Evolutionary conservation across 2,329 filamentous ascomycete species (phyloP).

Genomic region (Fusarium tricinctum): DNA sequence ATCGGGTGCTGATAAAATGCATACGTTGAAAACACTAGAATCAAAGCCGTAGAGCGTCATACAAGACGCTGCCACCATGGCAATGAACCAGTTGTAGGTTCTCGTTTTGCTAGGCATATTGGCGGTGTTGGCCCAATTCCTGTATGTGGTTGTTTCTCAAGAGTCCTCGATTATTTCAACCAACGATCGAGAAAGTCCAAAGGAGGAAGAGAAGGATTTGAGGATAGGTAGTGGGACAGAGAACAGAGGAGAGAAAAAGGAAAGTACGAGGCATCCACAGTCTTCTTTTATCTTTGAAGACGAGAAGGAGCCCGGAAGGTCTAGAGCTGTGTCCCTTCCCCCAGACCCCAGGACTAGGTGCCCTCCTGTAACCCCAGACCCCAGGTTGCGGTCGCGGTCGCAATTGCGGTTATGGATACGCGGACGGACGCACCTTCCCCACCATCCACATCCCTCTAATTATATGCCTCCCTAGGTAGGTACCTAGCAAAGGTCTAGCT

Average conservation of each 20-base stretch:
- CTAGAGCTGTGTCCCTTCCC: conserved; percentile 1
- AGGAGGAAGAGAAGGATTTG: conserved; percentile 5
- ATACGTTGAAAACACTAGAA: conserved; percentile 77
- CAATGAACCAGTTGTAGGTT: conserved; percentile 66
- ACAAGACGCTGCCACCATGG: conserved; percentile 77
- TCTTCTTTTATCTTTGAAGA: conserved; percentile 39
- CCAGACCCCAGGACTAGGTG: conserved; percentile 13
- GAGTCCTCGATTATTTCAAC: conserved; percentile 2
- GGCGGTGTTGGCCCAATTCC: conserved; percentile 36
- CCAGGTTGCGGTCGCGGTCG: conserved; percentile 12
- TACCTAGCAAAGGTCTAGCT: conserved; percentile 2
- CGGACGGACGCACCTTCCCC: conserved; percentile 20
- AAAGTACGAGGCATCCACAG: conserved; percentile 19
- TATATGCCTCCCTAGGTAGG: neutral
- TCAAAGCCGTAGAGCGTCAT: conserved; percentile 84
- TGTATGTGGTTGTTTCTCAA: neutral
- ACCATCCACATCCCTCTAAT: conserved; percentile 14
- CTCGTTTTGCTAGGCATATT: conserved; percentile 56
- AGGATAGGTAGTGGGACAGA: conserved; percentile 15
- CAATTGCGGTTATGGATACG: conserved; percentile 13
- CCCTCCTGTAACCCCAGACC: conserved; percentile 28
- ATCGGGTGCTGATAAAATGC: neutral
- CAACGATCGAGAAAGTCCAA: conserved; percentile 4
- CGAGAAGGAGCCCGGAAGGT: conserved; percentile 25
- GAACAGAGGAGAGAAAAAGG: conserved; percentile 16